Base-by-base conservation (phyloP, 1,139 yeast species). In the Geotrichum europaeum region DNA sequence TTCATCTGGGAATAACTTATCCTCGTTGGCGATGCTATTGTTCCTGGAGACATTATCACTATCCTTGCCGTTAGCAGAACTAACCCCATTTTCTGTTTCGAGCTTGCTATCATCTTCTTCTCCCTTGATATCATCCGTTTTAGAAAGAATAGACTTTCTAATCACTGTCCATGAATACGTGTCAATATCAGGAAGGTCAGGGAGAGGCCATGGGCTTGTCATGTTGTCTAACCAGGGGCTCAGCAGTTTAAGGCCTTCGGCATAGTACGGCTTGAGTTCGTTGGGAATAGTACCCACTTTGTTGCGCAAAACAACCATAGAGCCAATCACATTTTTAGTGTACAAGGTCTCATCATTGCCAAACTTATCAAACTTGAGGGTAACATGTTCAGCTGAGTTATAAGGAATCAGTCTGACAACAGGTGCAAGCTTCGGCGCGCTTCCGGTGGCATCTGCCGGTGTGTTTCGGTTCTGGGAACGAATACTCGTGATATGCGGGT, bases 241-340 rank as follows among this genome's bases (percentile, higher is more conserved):
- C 57, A 92, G 77, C 66, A 85, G 88, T 10, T 79, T 78, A 65
- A 91, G 76, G 60, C 86, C 82, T 65, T 86, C 87, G 53, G 84
- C 79, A 71, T 87, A 89, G 18, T 89, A 83, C 10, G 95, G 92
- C 69, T 87, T 80, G 57, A 90, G 75, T 67, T 87, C 96, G 0
- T 90, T 87, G 1, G 97, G 96, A 54, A 92, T 73, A 53, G 83
- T 81, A 5, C 98, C 98, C n/a, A 88, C 90, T 63, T 85, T 81
- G 67, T 87, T 96, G 67, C 97, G 77, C 59, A 90, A 74, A 53
- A 92, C 90, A 3, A 91, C 97, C 18, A 88, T 81, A 1, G 96
- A 90, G 0, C 96, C 89, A 1, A 92, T 84, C 22, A 88, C 83
- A 54, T 83, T 83, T 65, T 84, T 86, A 58, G 89, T 75, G 67